phyloP scores from a whole-genome alignment of 2,329 filamentous ascomycete species.

The Xylaria hypoxylon region DNA sequence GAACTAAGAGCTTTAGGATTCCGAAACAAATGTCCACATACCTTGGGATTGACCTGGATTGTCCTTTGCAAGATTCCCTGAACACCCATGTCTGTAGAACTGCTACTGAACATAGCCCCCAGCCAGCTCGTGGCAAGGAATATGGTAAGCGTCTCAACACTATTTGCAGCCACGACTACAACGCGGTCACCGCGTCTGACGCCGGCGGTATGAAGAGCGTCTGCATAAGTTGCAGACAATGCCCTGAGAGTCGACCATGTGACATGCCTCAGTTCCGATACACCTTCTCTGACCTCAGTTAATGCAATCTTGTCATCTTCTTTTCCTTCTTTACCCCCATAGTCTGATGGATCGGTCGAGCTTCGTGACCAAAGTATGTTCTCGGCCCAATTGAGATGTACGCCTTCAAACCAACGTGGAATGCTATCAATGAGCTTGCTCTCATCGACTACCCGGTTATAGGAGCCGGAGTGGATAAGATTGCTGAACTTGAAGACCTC shows the following conservation, averaged over 20 bases:
- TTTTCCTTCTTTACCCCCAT: conserved; percentile 69
- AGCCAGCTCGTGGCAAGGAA: conserved; percentile 77
- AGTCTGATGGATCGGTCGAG: conserved; percentile 55
- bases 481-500: conserved; percentile 70
- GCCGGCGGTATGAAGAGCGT: conserved; percentile 74
- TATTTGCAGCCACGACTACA: conserved; percentile 80
- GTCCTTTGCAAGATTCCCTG: conserved; percentile 80
- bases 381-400: conserved; percentile 81
- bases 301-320: conserved; percentile 77
- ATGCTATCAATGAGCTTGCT: conserved; percentile 75
- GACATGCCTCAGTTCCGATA: conserved; percentile 64
- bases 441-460: conserved; percentile 74
- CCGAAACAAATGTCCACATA: conserved; percentile 45
- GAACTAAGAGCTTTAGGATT: neutral
- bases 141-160: conserved; percentile 77
- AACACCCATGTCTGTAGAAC: conserved; percentile 85
- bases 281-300: conserved; percentile 79
- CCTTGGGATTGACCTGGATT: conserved; percentile 78
- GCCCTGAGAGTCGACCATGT: conserved; percentile 75
- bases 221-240: conserved; percentile 68
- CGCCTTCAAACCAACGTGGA: conserved; percentile 81
- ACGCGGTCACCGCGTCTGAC: conserved; percentile 79
- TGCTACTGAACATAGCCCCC: conserved; percentile 80
- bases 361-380: conserved; percentile 76
- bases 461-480: conserved; percentile 72